A percentile compares a stretch with the other conserved stretches of the same genome.
These are phyloP conservation scores for Vitis amurensis DNA, from an alignment of 164 flowering plant genomes.

Conservation along the genomic window DNA sequence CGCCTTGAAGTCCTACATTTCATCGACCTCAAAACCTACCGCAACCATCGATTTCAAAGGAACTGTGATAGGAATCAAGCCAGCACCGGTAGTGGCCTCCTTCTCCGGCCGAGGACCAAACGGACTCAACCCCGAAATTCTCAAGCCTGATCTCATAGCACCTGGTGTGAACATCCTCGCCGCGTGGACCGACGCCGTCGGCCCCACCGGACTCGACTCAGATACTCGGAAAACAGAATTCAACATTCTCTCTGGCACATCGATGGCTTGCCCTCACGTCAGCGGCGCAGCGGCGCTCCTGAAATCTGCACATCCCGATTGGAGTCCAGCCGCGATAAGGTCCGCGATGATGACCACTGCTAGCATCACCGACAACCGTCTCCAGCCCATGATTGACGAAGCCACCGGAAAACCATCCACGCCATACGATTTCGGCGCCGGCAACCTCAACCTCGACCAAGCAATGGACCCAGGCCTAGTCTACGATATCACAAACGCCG, in stretches of 20 bases:
- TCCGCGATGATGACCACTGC: constrained; percentile 93
- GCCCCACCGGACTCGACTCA: constrained; percentile 67
- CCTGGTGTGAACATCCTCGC: constrained; percentile 89
- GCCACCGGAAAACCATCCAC: constrained; percentile 61
- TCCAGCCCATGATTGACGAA: constrained; percentile 55
- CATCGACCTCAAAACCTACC: constrained; percentile 39
- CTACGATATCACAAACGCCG: constrained; percentile 51
- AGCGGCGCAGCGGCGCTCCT: constrained; percentile 86
- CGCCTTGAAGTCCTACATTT: constrained; percentile 45
- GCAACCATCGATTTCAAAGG: constrained; percentile 69
- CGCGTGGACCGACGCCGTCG: constrained; percentile 77
- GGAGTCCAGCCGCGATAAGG: constrained; percentile 77
- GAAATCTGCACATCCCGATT: constrained; percentile 73
- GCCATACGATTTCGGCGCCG: constrained; percentile 69
- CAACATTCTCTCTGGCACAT: constrained; percentile 82
- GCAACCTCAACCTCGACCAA: constrained; percentile 54
- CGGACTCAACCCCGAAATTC: constrained; percentile 63
- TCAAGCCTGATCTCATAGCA: constrained; percentile 82
- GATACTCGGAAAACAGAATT: constrained; percentile 67
- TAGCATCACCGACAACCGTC: constrained; percentile 32
- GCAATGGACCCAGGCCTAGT: constrained; percentile 87
- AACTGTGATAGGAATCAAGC: constrained; percentile 65
- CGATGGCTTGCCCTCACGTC: constrained; percentile 88
- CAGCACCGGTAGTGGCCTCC: constrained; percentile 87
- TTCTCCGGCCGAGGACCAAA: constrained; percentile 87